Percentiles rank a stretch among this genome's conserved stretches.
These are phyloP conservation scores for Penicillium simplicissimum DNA, from an alignment of 495 filamentous ascomycete genomes.

Conservation along the genomic window DNA sequence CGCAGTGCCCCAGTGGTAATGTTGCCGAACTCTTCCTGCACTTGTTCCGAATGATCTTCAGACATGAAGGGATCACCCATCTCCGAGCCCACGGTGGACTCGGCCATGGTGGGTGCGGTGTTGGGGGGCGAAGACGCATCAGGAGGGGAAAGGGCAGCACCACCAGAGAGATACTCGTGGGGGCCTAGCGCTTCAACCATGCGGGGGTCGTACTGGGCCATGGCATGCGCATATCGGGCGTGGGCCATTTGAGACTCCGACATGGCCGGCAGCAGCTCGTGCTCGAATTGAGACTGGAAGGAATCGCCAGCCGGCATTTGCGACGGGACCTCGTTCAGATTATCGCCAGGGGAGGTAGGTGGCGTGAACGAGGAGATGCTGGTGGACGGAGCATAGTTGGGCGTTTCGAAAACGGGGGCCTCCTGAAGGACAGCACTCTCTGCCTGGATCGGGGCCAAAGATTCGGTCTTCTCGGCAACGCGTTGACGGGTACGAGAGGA, in stretches of 20 bases:
- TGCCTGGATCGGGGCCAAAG: slow-evolving; percentile 31
- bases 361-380: slow-evolving; percentile 50
- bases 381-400: slow-evolving; percentile 43
- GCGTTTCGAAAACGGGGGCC: slow-evolving; percentile 40
- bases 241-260: slow-evolving; percentile 34
- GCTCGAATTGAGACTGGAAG: slow-evolving; percentile 45
- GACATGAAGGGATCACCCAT: slow-evolving; percentile 48
- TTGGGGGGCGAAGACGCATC: slow-evolving; percentile 44
- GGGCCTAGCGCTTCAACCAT: slow-evolving; percentile 29
- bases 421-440: slow-evolving; percentile 23
- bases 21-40: slow-evolving; percentile 37
- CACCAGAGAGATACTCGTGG: slow-evolving; percentile 38
- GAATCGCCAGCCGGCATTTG: slow-evolving; percentile 49
- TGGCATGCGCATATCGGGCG: slow-evolving; percentile 27
- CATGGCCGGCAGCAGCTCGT: slow-evolving; percentile 40
- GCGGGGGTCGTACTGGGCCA: slow-evolving; percentile 23
- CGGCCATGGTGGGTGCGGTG: slow-evolving; percentile 42
- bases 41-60: slow-evolving; percentile 37
- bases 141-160: slow-evolving; percentile 31
- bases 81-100: slow-evolving; percentile 42
- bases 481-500: slow-evolving; percentile 51
- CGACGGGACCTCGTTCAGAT: slow-evolving; percentile 46
- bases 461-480: slow-evolving; percentile 41
- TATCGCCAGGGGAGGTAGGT: slow-evolving; percentile 47
- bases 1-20: slow-evolving; percentile 33